Percentiles rank a stretch among this genome's conserved stretches.
These are phyloP conservation scores for Calonectria pteridis DNA, from an alignment of 2,329 filamentous ascomycete genomes.

Conservation along the genomic window DNA sequence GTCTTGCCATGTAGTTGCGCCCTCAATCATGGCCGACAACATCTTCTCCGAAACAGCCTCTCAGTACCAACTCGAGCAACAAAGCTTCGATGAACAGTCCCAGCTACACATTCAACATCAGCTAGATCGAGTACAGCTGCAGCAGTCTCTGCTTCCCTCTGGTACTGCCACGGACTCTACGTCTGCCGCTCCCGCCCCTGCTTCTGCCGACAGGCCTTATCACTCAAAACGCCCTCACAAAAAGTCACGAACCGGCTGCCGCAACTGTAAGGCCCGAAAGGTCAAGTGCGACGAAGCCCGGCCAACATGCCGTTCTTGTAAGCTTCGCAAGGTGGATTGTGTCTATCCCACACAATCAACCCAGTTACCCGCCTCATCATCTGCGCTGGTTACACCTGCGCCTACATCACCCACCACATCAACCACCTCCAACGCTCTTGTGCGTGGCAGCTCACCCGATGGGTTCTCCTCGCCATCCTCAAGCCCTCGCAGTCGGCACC, in stretches of 20 bases:
- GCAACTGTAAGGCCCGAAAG: slow-evolving; percentile 67
- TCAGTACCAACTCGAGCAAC: neutral
- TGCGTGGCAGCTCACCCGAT: slow-evolving; percentile 5
- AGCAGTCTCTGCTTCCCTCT: neutral
- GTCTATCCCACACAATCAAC: slow-evolving; percentile 54
- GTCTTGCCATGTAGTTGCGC: slow-evolving; percentile 7
- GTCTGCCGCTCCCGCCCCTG: neutral
- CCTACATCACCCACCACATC: slow-evolving; percentile 10
- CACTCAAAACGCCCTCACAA: slow-evolving; percentile 65
- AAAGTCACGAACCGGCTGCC: slow-evolving; percentile 66
- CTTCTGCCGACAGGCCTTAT: slow-evolving; percentile 39
- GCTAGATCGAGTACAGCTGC: neutral
- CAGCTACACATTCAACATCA: neutral
- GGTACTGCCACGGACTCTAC: neutral
- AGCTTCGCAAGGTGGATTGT: slow-evolving; percentile 61
- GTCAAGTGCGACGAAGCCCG: slow-evolving; percentile 67
- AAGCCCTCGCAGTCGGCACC: neutral
- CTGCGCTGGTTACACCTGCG: neutral
- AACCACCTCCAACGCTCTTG: neutral
- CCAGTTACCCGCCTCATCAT: slow-evolving; percentile 19
- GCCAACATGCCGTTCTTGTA: slow-evolving; percentile 64
- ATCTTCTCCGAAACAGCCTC: neutral
- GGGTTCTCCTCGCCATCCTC: neutral
- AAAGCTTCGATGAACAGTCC: neutral
- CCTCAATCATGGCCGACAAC: slow-evolving; percentile 2